Evolutionary conservation across 306 rosid species (phyloP).

Genomic region (Prunus mira): DNA sequence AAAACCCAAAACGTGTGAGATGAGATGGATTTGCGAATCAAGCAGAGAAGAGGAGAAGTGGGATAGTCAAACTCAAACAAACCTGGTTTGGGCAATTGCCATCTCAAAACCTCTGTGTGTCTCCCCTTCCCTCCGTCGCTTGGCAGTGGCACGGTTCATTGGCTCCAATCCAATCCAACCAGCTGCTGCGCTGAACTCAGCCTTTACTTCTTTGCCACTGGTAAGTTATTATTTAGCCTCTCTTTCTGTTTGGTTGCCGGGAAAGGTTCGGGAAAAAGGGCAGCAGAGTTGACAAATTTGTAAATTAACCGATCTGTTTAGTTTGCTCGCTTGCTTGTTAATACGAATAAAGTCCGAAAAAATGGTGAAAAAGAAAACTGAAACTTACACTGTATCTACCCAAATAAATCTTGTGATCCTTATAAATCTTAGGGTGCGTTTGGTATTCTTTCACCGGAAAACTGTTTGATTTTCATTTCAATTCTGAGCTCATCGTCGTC

Average conservation of each 20-base stretch:
- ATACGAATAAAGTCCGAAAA: background rate
- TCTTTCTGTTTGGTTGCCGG: background rate
- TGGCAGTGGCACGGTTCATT: background rate
- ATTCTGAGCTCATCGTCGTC: no score
- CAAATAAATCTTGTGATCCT: no score
- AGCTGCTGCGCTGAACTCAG: background rate
- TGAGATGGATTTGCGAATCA: no score
- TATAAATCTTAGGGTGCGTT: no score
- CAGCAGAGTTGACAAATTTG: background rate
- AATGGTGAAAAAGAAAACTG: background rate
- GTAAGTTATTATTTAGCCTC: background rate
- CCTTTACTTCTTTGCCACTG: background rate
- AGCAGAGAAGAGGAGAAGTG: no score
- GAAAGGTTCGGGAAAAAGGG: background rate
- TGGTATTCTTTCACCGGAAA: no score
- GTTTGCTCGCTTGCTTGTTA: background rate
- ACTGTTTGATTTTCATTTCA: no score
- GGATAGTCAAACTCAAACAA: background rate
- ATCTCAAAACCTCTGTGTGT: background rate
- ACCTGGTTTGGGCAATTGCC: background rate
- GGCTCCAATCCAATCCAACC: background rate
- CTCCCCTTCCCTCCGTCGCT: background rate
- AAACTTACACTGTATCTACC: background rate
- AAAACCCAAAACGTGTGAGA: no score
- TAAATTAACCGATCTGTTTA: background rate